A percentile compares a stretch with the other conserved stretches of the same genome.
These are phyloP conservation scores for Botrytis tulipae DNA, from an alignment of 2,329 filamentous ascomycete species.

Conservation along the genomic window DNA sequence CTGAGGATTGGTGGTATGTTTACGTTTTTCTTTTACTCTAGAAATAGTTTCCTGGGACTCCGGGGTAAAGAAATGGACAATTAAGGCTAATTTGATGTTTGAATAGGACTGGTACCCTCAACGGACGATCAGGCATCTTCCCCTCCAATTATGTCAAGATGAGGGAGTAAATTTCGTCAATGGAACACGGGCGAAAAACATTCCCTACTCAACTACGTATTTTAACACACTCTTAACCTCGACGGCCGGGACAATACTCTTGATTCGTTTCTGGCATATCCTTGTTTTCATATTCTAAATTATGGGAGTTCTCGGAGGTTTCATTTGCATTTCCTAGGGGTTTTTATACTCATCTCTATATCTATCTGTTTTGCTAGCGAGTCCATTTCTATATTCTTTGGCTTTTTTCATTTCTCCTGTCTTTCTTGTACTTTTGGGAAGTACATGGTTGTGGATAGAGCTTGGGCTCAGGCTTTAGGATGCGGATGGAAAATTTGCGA, in stretches of 20 bases:
- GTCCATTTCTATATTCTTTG: background rate
- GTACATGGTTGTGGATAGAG: background rate
- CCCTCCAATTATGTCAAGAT: slow-evolving; percentile 77
- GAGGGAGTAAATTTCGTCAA: slow-evolving; percentile 46
- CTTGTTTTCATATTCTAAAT: background rate
- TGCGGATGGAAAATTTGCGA: background rate
- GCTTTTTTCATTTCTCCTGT: background rate
- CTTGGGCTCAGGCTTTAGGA: background rate
- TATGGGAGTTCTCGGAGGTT: background rate
- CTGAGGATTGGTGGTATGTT: slow-evolving; percentile 87
- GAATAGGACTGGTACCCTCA: slow-evolving; percentile 80
- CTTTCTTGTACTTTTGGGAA: background rate
- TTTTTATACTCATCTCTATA: background rate
- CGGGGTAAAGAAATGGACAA: background rate
- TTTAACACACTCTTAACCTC: background rate
- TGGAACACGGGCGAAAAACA: background rate
- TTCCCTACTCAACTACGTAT: background rate
- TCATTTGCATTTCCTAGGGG: background rate
- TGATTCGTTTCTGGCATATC: background rate
- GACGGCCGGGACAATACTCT: background rate
- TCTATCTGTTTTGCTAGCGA: background rate
- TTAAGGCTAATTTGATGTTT: background rate
- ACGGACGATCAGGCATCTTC: slow-evolving; percentile 84
- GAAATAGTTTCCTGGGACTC: background rate
- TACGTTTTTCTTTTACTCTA: slow-evolving; percentile 29